Conservation (phyloP, 2,329 filamentous ascomycete genomes). For the Pseudovirgaria hyperparasitica region DNA sequence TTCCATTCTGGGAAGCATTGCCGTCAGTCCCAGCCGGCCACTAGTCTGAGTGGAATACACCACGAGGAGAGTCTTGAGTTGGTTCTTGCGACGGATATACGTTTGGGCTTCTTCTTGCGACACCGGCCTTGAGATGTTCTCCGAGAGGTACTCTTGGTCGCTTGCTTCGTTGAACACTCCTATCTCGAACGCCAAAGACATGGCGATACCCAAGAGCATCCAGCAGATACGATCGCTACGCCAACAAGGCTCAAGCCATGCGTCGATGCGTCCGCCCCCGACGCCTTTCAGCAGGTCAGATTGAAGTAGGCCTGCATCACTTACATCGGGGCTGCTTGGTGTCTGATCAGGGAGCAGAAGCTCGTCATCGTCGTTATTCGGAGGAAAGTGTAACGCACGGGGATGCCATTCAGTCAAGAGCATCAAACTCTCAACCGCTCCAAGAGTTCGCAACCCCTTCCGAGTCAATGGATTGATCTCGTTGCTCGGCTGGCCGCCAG, state of each 20-base stretch:
- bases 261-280: slow-evolving; percentile 76
- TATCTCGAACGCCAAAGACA: slow-evolving; percentile 82
- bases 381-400: slow-evolving; percentile 82
- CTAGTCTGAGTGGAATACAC: slow-evolving; percentile 93
- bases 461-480: slow-evolving; percentile 46
- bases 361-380: slow-evolving; percentile 52
- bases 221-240: slow-evolving; percentile 85
- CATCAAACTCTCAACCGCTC: slow-evolving; percentile 87
- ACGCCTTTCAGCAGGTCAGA: slow-evolving; percentile 41
- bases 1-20: slow-evolving; percentile 60
- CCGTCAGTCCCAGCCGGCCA: slow-evolving; percentile 81
- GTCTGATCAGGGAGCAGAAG: slow-evolving; percentile 58
- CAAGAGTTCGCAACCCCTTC: slow-evolving; percentile 70
- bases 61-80: slow-evolving; percentile 74
- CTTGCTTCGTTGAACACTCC: slow-evolving; percentile 41
- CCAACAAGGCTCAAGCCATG: slow-evolving; percentile 95
- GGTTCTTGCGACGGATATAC: slow-evolving; percentile 64
- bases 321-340: slow-evolving; percentile 46
- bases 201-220: slow-evolving; percentile 89
- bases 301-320: slow-evolving; percentile 36
- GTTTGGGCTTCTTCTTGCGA: slow-evolving; percentile 51
- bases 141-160: slow-evolving; percentile 22
- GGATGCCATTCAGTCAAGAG: slow-evolving; percentile 97
- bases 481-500: slow-evolving; percentile 53
- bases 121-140: too few relatives aligned